Base-by-base conservation (phyloP, 768 basidiomycete species). In the Boletus rex-veris region DNA sequence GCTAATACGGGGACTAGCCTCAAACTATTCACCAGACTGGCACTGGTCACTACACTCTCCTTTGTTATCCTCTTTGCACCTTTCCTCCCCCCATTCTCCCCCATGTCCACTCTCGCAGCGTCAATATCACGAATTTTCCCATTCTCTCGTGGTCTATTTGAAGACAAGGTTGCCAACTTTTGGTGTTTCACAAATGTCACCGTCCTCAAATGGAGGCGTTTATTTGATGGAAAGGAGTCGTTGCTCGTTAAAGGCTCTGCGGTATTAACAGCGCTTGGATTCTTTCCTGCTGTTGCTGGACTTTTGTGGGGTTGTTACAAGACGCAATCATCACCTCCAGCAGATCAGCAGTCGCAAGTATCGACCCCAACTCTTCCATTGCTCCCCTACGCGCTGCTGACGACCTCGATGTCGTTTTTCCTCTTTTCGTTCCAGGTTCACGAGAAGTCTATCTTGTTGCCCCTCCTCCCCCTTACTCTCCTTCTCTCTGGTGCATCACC, bases 381-480 rank as follows among this genome's bases (percentile, higher is more conserved):
- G 2, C 77, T 98, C 4, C 89, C 88, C 0, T 88, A 90, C 59
- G 85, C 89, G 3, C 76, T 97, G 26, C 79, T 93, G 55, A 85
- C 83, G 7, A 85, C 83, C 1, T 88, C 90, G 0, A 80, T 98
- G 77, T 88, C 93, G 9, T 97, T 98, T 79, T 98, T 96, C 74
- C 76, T 98, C 31, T 95, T 96, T 75, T 94, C 93, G 7, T 96
- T 96, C 71, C 94, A 97, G 64, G 94, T 95, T 37, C 95, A 97
- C 69, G 95, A 98, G 70, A 98, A 97, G 76, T 86, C 88, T 4
- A 90, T 98, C 38, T 67, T 97, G 16, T 65, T 98, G 1, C 92
- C 94, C 4, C 75, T 98, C 19, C 69, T 98, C 58, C 95, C 95
- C 0, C 74, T 94, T 28, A 90, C 86, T 0, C 75, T 98, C 16